A percentile compares a stretch with the other conserved stretches of the same genome.
phyloP scores from a whole-genome alignment of 2,329 filamentous ascomycete species.

The Microdochium bolleyi region DNA sequence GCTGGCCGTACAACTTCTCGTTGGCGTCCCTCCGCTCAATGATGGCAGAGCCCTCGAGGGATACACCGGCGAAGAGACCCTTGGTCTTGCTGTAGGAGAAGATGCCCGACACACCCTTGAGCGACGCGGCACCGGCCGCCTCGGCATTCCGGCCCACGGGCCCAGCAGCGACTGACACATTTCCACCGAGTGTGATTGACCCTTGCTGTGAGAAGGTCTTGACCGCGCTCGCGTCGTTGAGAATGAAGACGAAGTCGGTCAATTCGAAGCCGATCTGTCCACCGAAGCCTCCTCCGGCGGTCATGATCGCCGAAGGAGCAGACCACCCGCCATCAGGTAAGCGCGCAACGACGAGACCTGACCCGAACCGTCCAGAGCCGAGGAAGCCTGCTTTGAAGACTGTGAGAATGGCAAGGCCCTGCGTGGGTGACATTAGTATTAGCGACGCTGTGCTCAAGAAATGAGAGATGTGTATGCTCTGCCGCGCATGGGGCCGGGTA shows the following conservation, averaged over 20 bases:
- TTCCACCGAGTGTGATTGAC: constrained; percentile 86
- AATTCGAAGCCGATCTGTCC: constrained; percentile 83
- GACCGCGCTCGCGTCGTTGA: constrained; percentile 85
- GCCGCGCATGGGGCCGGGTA: background rate
- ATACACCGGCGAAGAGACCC: constrained; percentile 92
- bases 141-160: constrained; percentile 93
- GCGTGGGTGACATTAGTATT: background rate
- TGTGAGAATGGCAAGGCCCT: constrained; percentile 77
- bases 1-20: constrained; percentile 85
- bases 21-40: constrained; percentile 96
- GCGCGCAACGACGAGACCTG: constrained; percentile 73
- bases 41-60: constrained; percentile 84
- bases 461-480: too few species aligned
- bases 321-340: constrained; percentile 73
- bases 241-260: constrained; percentile 95
- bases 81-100: constrained; percentile 99
- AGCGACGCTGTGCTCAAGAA: background rate
- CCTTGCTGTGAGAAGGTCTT: constrained; percentile 91
- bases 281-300: constrained; percentile 73
- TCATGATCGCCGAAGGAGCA: constrained; percentile 73
- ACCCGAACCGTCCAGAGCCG: constrained; percentile 73
- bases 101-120: constrained; percentile 81
- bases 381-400: constrained; percentile 84
- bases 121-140: constrained; percentile 85
- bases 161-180: constrained; percentile 91